Conservation (phyloP, 225 moss, liverwort and hornwort genomes). For the Sphagnum contortum region DNA sequence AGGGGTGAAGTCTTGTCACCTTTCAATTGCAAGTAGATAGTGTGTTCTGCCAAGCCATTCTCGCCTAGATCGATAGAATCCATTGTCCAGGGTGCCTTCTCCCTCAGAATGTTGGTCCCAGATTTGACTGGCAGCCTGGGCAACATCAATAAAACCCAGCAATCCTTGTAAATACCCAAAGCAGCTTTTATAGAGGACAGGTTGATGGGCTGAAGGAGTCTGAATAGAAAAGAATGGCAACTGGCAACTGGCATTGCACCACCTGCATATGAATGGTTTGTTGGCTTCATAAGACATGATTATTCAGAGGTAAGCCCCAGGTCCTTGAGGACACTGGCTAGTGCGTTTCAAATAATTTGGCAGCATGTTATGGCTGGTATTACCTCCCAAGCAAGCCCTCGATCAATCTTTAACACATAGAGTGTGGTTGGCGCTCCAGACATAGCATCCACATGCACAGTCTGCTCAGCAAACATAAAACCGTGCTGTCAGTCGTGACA, state of each 20-base stretch:
- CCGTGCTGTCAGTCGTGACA: not conserved
- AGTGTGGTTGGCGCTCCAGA: slow-evolving; percentile 97
- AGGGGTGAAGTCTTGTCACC: slow-evolving; percentile 21
- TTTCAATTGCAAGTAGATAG: slow-evolving; percentile 90
- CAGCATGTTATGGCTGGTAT: too few species aligned
- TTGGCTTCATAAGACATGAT: too few species aligned
- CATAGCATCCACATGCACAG: slow-evolving; percentile 84
- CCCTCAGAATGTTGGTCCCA: slow-evolving; percentile 47
- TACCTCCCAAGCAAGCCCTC: slow-evolving; percentile 88
- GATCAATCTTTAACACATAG: slow-evolving; percentile 72
- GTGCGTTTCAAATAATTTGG: too few species aligned
- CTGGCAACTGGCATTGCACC: too few species aligned
- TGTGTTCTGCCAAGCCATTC: slow-evolving; percentile 98
- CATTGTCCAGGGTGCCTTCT: slow-evolving; percentile 52
- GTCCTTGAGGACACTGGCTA: too few species aligned
- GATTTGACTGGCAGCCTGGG: slow-evolving; percentile 63
- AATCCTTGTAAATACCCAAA: too few species aligned
- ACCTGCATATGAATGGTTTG: too few species aligned
- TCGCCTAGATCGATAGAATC: slow-evolving; percentile 79
- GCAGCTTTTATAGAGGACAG: too few species aligned
- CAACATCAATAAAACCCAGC: not conserved
- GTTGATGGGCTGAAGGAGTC: too few species aligned
- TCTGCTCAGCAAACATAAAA: slow-evolving; percentile 24
- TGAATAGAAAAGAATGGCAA: too few species aligned
- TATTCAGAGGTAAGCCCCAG: too few species aligned